phyloP scores from a whole-genome alignment of 768 basidiomycete genomes.

The Tulasnella sp. region DNA sequence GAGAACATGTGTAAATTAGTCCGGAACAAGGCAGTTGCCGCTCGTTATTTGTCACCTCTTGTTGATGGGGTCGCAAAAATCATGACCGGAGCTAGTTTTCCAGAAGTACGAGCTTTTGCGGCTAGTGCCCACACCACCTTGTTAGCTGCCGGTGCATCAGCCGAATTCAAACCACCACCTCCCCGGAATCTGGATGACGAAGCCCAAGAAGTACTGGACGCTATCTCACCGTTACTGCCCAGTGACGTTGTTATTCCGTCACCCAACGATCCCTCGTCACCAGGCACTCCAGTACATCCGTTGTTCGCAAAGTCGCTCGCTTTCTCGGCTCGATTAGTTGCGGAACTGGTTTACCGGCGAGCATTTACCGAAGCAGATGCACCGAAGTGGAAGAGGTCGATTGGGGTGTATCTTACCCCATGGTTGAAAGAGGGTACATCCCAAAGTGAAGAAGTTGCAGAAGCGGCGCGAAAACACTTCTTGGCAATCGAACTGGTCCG shows the following conservation, averaged over 20 bases:
- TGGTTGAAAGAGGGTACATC: conserved; percentile 35
- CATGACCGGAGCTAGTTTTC: conserved; percentile 83
- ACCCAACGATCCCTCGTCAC: conserved; percentile 36
- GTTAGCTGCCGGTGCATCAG: conserved; percentile 70
- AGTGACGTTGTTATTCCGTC: conserved; percentile 32
- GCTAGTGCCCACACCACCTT: conserved; percentile 70
- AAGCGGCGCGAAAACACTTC: conserved; percentile 59
- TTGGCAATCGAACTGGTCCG: conserved; percentile 52
- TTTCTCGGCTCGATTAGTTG: conserved; percentile 61
- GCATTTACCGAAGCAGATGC: conserved; percentile 41
- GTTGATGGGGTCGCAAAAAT: conserved; percentile 87
- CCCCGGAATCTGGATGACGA: conserved; percentile 59
- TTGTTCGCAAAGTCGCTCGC: conserved; percentile 48
- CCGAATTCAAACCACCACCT: conserved; percentile 46
- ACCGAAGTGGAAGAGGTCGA: conserved; percentile 51
- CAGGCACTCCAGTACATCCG: conserved; percentile 39
- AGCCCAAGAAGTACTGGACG: conserved; percentile 40
- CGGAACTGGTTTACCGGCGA: conserved; percentile 53
- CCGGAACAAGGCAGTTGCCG: conserved; percentile 78
- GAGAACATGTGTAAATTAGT: conserved; percentile 98
- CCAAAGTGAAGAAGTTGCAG: conserved; percentile 27
- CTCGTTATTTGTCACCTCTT: conserved; percentile 71
- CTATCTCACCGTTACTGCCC: conserved; percentile 49
- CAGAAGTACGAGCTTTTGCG: conserved; percentile 93
- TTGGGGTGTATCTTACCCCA: conserved; percentile 56